Evolutionary conservation across 305 asterid species (phyloP), one percentile per base, ranked within the genome.

Genomic region (Andrographis paniculata): DNA sequence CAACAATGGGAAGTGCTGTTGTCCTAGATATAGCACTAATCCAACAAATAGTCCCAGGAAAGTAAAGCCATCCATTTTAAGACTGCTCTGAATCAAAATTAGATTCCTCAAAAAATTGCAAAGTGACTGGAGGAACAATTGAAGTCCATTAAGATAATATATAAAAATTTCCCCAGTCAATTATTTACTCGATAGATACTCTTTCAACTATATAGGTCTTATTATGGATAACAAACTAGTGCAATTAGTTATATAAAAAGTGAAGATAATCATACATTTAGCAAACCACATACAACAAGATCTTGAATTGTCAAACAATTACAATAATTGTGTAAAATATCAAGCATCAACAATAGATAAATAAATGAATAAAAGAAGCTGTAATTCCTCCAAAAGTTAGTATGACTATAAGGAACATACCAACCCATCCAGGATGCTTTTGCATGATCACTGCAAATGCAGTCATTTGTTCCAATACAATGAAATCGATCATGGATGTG

Each of bases 361-460:
- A n/a, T n/a, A n/a, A n/a, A n/a, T n/a, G n/a, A 3, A 24, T 24
- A 24, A 3, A 24, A 4, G 8, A 3, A 24, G 8, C 30, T 24
- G 30, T 4, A n/a, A n/a, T n/a, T 24, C 21, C 43, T 41, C 46
- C 20, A 20, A 38, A 21, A 44, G 30, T 30, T 48, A 23, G 24
- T 21, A 43, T 4, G n/a, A 3, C 4, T 45, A 9, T 6, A 52
- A 62, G 33, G 56, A 39, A 71, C 99, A 68, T 72, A 91, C 99
- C 99, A 41, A 91, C 99, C 99, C 99, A 91, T 20, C 99, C 99
- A 42, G 99, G 96, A 83, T 91, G 99, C 77, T 91, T 91, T 81
- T 91, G 99, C 99, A 91, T 91, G 48, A 91, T 91, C 57, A 87
- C 99, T 56, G 95, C 99, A 69, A 91, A 91, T 65, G 99, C 93